These are phyloP conservation scores for Cornus suecica DNA, from an alignment of 148 eudicot species.

Conservation along the genomic window DNA sequence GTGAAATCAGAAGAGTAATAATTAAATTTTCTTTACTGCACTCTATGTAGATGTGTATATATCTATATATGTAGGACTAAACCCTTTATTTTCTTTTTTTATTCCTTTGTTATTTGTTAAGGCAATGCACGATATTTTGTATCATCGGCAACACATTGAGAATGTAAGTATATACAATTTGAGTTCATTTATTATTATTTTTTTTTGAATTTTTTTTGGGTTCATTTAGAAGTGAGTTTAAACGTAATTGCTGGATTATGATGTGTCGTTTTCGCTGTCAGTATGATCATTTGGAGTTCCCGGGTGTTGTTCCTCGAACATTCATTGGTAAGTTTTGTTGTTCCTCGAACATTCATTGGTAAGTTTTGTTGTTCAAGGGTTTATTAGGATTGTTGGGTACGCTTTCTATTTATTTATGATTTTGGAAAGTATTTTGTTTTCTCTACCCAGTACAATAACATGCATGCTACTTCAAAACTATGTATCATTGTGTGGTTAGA, in stretches of 20 bases:
- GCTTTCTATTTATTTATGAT: too few relatives aligned
- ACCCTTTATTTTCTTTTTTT: conserved; percentile 11
- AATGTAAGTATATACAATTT: conserved; percentile 50
- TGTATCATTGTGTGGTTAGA: neutral
- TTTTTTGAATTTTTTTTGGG: neutral
- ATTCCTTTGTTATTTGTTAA: conserved; percentile 18
- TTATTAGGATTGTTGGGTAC: too few relatives aligned
- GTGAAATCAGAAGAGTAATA: too few relatives aligned
- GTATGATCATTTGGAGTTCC: conserved; percentile 99
- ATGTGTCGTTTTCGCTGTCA: conserved; percentile 21
- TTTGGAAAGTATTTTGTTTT: neutral
- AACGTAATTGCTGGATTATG: conserved; percentile 13
- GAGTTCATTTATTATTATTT: neutral
- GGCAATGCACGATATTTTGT: conserved; percentile 97
- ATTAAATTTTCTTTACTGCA: too few relatives aligned
- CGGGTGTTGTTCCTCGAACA: conserved; percentile 98
- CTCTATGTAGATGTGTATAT: too few relatives aligned
- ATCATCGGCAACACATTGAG: conserved; percentile 68
- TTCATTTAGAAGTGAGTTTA: neutral
- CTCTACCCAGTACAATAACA: neutral
- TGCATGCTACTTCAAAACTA: neutral
- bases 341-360: conserved; percentile 91
- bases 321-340: conserved; percentile 56
- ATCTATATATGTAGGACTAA: too few relatives aligned
- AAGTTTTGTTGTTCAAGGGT: conserved; percentile 16